Evolutionary conservation across 129 eudicot species (phyloP).

Genomic region (Mikania micrantha): DNA sequence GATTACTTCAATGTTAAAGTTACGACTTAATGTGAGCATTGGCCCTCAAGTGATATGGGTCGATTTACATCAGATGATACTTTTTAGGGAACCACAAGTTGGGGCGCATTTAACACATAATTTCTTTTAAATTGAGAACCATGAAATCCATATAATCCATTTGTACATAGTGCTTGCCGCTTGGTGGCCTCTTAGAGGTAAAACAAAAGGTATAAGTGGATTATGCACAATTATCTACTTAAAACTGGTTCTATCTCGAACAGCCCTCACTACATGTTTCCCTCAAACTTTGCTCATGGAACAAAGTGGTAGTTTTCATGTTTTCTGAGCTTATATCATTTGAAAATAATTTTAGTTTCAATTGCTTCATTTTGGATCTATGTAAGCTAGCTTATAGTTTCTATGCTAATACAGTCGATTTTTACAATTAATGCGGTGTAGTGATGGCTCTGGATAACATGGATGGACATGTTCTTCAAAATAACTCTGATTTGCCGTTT

Average conservation of each 20-base stretch:
- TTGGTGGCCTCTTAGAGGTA: no score
- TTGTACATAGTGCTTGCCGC: no score
- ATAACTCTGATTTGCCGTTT: constrained; percentile 22
- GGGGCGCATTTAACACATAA: no score
- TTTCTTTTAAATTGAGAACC: no score
- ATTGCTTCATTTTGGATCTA: constrained; percentile 1
- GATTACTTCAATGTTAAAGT: background rate
- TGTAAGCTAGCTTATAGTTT: background rate
- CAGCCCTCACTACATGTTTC: no score
- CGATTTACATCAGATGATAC: background rate
- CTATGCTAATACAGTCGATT: constrained; percentile 10
- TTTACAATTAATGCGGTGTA: constrained; percentile 18
- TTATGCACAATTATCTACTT: no score
- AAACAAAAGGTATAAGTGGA: no score
- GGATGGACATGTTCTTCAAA: constrained; percentile 26
- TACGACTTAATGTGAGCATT: background rate
- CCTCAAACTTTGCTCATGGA: background rate
- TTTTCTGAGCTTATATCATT: background rate
- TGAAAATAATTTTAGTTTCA: background rate
- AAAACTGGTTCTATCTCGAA: no score
- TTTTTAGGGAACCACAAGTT: background rate
- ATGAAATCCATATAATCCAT: no score
- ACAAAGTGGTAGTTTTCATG: background rate
- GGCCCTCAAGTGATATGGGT: background rate
- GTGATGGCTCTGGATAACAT: constrained; percentile 18